Base-by-base conservation (phyloP, 768 basidiomycete species). In the Boletus rubescentipes region DNA sequence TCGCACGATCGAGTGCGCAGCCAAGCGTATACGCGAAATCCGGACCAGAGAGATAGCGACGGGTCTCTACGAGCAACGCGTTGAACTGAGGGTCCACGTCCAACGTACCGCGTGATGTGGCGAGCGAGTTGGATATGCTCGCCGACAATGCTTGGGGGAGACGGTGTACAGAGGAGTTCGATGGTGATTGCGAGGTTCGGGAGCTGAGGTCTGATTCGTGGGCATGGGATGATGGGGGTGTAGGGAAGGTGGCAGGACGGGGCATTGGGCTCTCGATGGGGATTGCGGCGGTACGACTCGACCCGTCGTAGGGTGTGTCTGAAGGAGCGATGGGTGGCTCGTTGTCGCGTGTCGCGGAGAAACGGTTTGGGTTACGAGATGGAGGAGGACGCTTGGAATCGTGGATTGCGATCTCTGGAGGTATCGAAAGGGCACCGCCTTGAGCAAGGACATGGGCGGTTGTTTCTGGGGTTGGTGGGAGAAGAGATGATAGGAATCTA, bases 11-110 rank as follows among this genome's bases (percentile, higher is more conserved):
- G 23, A 97, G 77, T 47, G 83, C 83, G n/a, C 79, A 80, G 46
- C 87, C 84, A 11, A 95, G 76, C 0, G 91, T 86, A 44, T 76
- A 71, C 5, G 79, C 73, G 57, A 92, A 93, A 67, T 94, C 88
- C 0, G 85, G 71, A 0, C 87, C 87, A 1, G 77, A 66, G 30
- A 96, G 67, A 37, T 87, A 77, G 0, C 67, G 62, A 37, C 81
- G 78, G 2, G 91, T 91, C 65, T 97, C 86, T 5, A 76, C 73
- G 7, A 96, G 77, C 15, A 98, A 80, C 0, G 73, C 63, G 3
- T 73, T 68, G 66, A 98, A 90, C 5, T 75, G 76, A 2, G 64
- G 56, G 36, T 70, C 70, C 4, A 51, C 18, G 14, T 47, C 46
- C 30, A 56, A 34, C 2, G 50, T 31, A 16, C 35, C 30, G 14